Evolutionary conservation across 257 asterid species (phyloP), one percentile per base, ranked within the genome.

Genomic region (Cinchona pubescens): DNA sequence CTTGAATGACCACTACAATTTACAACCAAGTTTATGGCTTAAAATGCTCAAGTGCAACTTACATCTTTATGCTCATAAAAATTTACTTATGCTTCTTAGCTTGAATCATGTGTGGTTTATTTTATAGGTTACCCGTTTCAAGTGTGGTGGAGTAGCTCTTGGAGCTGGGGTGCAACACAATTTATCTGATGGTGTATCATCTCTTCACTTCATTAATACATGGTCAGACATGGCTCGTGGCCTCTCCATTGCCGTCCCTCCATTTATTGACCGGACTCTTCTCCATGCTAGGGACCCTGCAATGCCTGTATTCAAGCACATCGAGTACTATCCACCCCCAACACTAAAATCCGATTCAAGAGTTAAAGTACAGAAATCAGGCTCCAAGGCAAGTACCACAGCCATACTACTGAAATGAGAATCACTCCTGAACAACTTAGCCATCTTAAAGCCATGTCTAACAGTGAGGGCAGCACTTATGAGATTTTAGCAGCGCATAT

Each of bases 401-500:
- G 18, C 84, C 25, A 79, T 84, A 45, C 79, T 84, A 0, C n/a
- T n/a, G n/a, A n/a, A n/a, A n/a, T n/a, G n/a, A 79, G 65, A 43
- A 30, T 84, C 76, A 72, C 82, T 0, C 77, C 65, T 45, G 84
- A 81, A 2, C 84, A 80, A 48, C 63, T 83, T 16, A 19, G 37
- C 5, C 77, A 49, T 5, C 73, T 84, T 0, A 84, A 81, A 73
- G 19, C 84, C 58, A 81, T 70, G 65, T 64, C 79, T 63, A 79
- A 79, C 62, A 64, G 76, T 3, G 79, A 81, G 53, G 88, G 85
- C 71, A 90, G 89, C 83, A 73, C 94, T 4, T 92, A 87, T 48
- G 96, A 90, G 82, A 84, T 88, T 45, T 83, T 92, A 3, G 91
- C 91, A 1, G 97, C 97, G 3, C 97, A 92, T 69, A 83, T 90